Evolutionary conservation across 2,329 filamentous ascomycete genomes (phyloP).

Genomic region (Penicillium sp.): DNA sequence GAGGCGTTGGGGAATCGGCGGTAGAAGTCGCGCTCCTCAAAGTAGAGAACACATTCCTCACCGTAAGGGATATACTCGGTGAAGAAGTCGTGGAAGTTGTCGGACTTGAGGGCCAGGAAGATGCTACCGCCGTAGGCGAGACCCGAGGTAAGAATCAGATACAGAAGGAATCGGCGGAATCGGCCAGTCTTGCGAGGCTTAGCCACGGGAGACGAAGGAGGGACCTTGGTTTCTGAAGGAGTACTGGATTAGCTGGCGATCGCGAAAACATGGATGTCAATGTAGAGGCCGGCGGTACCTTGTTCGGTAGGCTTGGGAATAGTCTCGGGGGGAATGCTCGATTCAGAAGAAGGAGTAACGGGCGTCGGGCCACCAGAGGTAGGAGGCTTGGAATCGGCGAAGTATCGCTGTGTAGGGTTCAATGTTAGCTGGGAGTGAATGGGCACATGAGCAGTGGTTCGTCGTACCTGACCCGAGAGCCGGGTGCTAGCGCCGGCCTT

Average conservation of each 20-base stretch:
- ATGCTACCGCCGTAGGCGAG: constrained; percentile 82
- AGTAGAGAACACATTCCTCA: constrained; percentile 88
- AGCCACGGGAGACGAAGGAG: constrained; percentile 39
- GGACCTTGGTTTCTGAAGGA: constrained; percentile 34
- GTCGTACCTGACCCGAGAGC: constrained; percentile 40
- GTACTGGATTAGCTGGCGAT: constrained; percentile 31
- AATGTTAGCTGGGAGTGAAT: constrained; percentile 22
- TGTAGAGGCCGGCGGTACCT: constrained; percentile 22
- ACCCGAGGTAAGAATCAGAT: constrained; percentile 68
- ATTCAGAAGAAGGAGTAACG: constrained; percentile 41
- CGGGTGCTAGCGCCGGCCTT: constrained; percentile 36
- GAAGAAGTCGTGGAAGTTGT: constrained; percentile 99
- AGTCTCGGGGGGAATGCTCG: constrained; percentile 48
- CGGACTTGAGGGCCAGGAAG: constrained; percentile 86
- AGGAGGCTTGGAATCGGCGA: constrained; percentile 46
- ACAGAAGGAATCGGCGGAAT: constrained; percentile 71
- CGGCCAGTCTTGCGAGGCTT: constrained; percentile 63
- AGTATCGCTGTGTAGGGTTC: constrained; percentile 42
- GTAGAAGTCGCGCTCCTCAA: constrained; percentile 91
- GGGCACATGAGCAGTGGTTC: constrained; percentile 10
- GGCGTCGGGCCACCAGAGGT: constrained; percentile 39
- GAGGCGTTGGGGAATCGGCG: constrained; percentile 66
- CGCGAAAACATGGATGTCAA: constrained; percentile 4
- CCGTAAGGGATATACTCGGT: constrained; percentile 94
- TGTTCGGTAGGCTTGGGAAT: constrained; percentile 42